A percentile compares a stretch with the other conserved stretches of the same genome.
phyloP scores from a whole-genome alignment of 495 filamentous ascomycete species.

The Tuber borchii region DNA sequence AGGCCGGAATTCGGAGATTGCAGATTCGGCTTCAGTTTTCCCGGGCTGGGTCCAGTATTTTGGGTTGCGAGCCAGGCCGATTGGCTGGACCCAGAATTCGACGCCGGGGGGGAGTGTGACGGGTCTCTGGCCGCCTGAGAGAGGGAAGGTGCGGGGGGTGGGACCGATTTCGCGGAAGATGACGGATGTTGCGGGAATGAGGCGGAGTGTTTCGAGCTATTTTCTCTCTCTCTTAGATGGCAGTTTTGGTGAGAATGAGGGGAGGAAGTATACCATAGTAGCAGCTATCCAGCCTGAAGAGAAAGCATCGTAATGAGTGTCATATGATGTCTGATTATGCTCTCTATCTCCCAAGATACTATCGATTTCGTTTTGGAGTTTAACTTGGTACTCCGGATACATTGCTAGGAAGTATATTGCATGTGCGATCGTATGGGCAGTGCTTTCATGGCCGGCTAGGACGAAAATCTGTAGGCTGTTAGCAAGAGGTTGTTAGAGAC shows the following conservation, averaged over 20 bases:
- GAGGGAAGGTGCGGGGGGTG: background rate
- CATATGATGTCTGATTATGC: background rate
- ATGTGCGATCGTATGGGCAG: background rate
- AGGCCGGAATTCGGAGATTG: background rate
- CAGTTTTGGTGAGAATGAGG: too few species aligned
- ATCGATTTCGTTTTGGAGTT: background rate
- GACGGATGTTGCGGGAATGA: background rate
- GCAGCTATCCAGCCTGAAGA: background rate
- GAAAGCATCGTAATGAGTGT: background rate
- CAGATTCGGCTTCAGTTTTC: background rate
- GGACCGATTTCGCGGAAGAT: background rate
- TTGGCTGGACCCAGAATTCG: background rate
- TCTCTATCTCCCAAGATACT: background rate
- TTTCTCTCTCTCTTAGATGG: background rate
- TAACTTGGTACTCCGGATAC: background rate
- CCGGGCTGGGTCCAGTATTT: background rate
- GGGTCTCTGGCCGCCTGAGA: background rate
- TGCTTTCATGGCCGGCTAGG: background rate
- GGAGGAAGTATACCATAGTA: background rate
- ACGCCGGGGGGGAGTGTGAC: background rate
- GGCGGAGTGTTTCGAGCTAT: background rate
- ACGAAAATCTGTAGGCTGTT: background rate
- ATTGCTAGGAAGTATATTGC: background rate
- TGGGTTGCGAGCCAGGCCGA: background rate
- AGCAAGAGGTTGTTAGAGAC: background rate